A percentile compares a stretch with the other conserved stretches of the same genome.
Evolutionary conservation across 2,329 filamentous ascomycete genomes (phyloP).

Genomic region (Macrophomina pseudophaseolina): DNA sequence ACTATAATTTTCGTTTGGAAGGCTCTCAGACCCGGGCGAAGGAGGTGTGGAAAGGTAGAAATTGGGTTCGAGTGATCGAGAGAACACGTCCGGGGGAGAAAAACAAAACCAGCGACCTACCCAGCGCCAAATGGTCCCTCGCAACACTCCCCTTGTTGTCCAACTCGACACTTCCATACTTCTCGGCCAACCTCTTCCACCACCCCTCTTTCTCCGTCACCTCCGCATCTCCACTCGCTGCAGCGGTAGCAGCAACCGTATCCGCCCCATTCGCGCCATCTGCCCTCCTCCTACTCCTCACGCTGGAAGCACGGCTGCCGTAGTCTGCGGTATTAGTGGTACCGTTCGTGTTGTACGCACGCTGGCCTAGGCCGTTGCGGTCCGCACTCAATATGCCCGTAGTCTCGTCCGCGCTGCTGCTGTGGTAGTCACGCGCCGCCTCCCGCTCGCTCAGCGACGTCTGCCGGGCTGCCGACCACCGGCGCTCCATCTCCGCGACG

Average conservation of each 20-base stretch:
- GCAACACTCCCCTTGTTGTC: conserved; percentile 88
- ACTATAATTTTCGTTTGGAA: too few relatives aligned
- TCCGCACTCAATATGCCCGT: conserved; percentile 22
- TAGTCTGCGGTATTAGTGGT: background rate
- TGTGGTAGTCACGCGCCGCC: background rate
- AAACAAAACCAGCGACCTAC: conserved; percentile 51
- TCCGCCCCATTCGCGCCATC: conserved; percentile 27
- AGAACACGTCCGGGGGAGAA: too few relatives aligned
- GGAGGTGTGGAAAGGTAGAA: conserved; percentile 64
- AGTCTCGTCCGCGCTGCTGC: conserved; percentile 24
- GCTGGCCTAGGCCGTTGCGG: conserved; percentile 8
- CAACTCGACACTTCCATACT: conserved; percentile 72
- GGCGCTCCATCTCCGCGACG: conserved; percentile 18
- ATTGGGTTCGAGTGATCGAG: background rate
- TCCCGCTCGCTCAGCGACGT: background rate
- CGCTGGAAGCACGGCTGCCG: background rate
- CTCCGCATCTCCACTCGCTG: conserved; percentile 10
- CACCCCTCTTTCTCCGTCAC: conserved; percentile 42
- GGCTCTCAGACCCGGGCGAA: conserved; percentile 74
- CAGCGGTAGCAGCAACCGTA: conserved; percentile 31
- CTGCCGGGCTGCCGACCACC: conserved; percentile 2
- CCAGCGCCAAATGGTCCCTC: conserved; percentile 79
- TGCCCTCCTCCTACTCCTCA: conserved; percentile 9
- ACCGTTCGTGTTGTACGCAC: conserved; percentile 19
- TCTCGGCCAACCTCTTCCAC: conserved; percentile 61